A percentile compares a stretch with the other conserved stretches of the same genome.
Conservation (phyloP, 352 stramenopile genomes). For the Pythium volutum region DNA sequence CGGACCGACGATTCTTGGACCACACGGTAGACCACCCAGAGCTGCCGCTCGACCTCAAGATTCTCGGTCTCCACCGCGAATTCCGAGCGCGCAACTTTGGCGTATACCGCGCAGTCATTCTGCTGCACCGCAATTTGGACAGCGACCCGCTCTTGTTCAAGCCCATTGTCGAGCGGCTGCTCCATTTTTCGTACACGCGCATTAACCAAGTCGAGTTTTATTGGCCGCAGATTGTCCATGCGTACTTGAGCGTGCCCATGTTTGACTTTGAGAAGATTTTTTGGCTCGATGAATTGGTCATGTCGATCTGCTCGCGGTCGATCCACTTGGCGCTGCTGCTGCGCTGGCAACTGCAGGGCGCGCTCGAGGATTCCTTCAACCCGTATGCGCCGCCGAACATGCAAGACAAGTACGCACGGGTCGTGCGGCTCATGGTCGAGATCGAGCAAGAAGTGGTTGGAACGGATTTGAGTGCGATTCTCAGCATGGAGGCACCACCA, state of each 20-base stretch:
- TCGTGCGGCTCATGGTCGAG: conserved; percentile 84
- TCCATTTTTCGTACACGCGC: conserved; percentile 84
- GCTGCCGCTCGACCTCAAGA: conserved; percentile 82
- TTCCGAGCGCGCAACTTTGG: conserved; percentile 78
- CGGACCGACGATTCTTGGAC: conserved; percentile 80
- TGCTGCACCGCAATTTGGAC: conserved; percentile 83
- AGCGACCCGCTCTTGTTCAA: conserved; percentile 86
- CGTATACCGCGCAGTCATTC: conserved; percentile 81
- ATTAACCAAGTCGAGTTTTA: conserved; percentile 93
- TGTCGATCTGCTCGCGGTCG: conserved; percentile 86
- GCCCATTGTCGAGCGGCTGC: conserved; percentile 78
- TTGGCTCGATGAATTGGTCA: conserved; percentile 84
- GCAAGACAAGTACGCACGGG: conserved; percentile 83
- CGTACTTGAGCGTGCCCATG: conserved; percentile 84
- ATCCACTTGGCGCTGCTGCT: conserved; percentile 84
- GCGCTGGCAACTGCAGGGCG: conserved; percentile 84
- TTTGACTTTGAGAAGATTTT: conserved; percentile 91
- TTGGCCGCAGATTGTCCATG: conserved; percentile 89
- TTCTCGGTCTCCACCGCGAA: conserved; percentile 83
- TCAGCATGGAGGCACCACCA: conserved; percentile 44
- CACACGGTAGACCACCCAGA: conserved; percentile 84
- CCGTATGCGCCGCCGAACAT: conserved; percentile 71
- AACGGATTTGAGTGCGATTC: conserved; percentile 56
- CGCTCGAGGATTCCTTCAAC: conserved; percentile 83
- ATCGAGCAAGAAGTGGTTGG: conserved; percentile 83